Evolutionary conservation across 768 basidiomycete genomes (phyloP).

Genomic region (Serendipita sp.): DNA sequence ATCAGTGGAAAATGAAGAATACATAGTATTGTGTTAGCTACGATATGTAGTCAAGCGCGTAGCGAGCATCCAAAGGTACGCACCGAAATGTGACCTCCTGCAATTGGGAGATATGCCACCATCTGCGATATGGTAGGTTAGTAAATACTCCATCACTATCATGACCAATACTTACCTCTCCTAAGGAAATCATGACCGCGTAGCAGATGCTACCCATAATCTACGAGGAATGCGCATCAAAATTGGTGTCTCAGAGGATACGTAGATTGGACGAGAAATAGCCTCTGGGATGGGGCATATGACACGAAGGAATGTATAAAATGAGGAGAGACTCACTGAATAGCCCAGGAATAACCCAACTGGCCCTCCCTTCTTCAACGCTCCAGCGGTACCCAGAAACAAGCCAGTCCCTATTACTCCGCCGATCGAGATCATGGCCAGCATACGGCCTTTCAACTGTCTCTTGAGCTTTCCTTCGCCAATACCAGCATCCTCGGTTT

Average conservation of each 20-base stretch:
- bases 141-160: too few species aligned
- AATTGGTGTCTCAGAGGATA: too few species aligned
- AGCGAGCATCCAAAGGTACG: not conserved
- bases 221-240: too few species aligned
- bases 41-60: not conserved
- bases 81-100: constrained; percentile 52
- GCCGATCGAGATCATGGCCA: constrained; percentile 53
- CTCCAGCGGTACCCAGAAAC: constrained; percentile 42
- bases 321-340: constrained; percentile 19
- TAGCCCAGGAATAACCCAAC: constrained; percentile 65
- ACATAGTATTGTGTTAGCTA: not conserved
- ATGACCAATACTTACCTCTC: too few species aligned
- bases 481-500: not conserved
- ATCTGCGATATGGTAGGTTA: constrained; percentile 22
- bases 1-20: constrained; percentile 10
- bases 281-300: too few species aligned
- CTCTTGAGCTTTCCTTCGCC: constrained; percentile 26
- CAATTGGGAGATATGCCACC: constrained; percentile 62
- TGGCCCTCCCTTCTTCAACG: constrained; percentile 46
- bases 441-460: constrained; percentile 61
- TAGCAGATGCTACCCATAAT: constrained; percentile 24
- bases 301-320: too few species aligned
- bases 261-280: too few species aligned
- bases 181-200: constrained; percentile 33
- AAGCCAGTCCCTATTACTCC: constrained; percentile 41